Evolutionary conservation across 495 filamentous ascomycete genomes (phyloP), one percentile per base, ranked within the genome.

Genomic region (Collariella sp.): DNA sequence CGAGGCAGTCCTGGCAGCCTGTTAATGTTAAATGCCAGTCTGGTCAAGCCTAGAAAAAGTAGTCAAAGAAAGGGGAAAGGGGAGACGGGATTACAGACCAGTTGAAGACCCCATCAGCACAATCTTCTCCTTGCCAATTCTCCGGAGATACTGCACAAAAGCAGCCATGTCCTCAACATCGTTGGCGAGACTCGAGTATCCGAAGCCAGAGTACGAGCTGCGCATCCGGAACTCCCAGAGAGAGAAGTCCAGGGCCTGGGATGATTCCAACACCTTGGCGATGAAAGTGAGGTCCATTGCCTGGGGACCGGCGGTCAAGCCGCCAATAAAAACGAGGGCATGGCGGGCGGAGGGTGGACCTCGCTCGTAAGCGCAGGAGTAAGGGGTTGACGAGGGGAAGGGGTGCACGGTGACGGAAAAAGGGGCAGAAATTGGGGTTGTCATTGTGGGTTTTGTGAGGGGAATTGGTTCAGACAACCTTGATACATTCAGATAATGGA

Each of bases 321-420:
- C 89, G 56, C 82, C 83, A 46, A 94, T 75, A 67, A 89, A 91
- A 57, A 96, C 72, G n/a, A 95, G 70, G 22, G 80, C 82, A 71
- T 91, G 80, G 49, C 65, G 66, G 60, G 65, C 46, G 39, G 70
- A 64, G 62, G 61, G 19, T 41, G 43, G 43, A 35, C 64, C 65
- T 19, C 56, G 38, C 50, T 72, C 68, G 50, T 71, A 72, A 18
- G 67, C 68, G 46, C 63, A 66, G 1, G 62, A 64, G 49, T 48
- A 34, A 24, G 38, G 52, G 7, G 44, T 39, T 26, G 44, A 36
- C 0, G 31, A 40, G 7, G 44, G 0, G 47, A 71, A 68, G 10
- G 62, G 62, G 51, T 71, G 67, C 38, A 71, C 68, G 2, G 57
- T 66, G 38, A 62, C 59, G 9, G 58, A 44, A 39, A 70, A 70